These are phyloP conservation scores for Annulohypoxylon nitens DNA, from an alignment of 495 filamentous ascomycete species.

Conservation along the genomic window DNA sequence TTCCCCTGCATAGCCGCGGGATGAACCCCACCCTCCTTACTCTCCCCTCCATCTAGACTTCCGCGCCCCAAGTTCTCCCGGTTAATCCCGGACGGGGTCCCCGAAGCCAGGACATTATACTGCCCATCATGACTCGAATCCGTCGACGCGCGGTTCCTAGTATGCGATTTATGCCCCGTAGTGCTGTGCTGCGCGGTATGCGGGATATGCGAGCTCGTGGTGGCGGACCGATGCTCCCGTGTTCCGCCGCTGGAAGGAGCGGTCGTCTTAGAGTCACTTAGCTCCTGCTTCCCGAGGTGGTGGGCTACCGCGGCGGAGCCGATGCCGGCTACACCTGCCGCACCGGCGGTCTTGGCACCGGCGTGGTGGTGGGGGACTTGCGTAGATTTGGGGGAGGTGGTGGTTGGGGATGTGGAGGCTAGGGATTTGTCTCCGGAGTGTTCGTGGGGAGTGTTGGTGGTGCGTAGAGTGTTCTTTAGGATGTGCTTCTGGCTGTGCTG, in stretches of 20 bases:
- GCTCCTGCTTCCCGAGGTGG: constrained; percentile 6
- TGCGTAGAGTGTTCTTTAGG: not conserved
- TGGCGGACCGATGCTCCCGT: constrained; percentile 5
- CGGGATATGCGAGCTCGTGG: not conserved
- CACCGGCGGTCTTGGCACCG: constrained; percentile 20
- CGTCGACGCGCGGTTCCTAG: constrained; percentile 25
- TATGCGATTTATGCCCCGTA: not conserved
- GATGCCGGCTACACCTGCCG: constrained; percentile 24
- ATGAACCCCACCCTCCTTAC: constrained; percentile 7
- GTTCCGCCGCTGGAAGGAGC: not conserved
- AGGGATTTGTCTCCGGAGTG: not conserved
- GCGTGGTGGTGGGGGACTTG: constrained; percentile 9
- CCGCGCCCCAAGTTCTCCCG: constrained; percentile 6
- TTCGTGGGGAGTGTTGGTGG: constrained; percentile 37
- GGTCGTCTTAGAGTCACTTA: not conserved
- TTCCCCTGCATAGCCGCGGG: constrained; percentile 12
- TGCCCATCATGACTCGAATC: constrained; percentile 43
- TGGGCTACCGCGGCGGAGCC: constrained; percentile 27
- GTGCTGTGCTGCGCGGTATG: not conserved
- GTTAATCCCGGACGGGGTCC: constrained; percentile 51
- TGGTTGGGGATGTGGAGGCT: not conserved
- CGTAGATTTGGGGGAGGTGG: not conserved
- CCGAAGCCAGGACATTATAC: constrained; percentile 50
- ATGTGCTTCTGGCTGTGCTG: not conserved
- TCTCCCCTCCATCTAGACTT: not conserved